A percentile compares a stretch with the other conserved stretches of the same genome.
Conservation (phyloP, 2,329 filamentous ascomycete species). For the Cytospora chrysosperma region DNA sequence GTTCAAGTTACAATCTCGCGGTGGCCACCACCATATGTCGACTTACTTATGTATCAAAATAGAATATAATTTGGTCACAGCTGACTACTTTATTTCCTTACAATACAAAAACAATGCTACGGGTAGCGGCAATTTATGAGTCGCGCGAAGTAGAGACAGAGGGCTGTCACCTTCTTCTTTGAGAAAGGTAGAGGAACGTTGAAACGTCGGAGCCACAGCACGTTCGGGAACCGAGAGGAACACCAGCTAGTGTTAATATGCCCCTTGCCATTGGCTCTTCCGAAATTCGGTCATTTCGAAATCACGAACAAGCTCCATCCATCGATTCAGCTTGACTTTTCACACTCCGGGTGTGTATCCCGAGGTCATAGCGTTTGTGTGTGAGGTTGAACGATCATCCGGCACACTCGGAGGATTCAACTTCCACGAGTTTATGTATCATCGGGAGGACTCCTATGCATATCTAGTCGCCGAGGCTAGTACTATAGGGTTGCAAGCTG, state of each 20-base stretch:
- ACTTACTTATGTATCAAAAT: no score
- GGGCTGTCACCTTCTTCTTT: constrained; percentile 9
- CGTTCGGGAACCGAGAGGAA: neutral
- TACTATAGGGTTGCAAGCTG: neutral
- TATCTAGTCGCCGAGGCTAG: neutral
- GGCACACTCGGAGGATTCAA: neutral
- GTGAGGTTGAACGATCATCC: neutral
- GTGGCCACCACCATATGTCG: no score
- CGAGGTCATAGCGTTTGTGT: neutral
- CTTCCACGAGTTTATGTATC: neutral
- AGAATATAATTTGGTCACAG: no score
- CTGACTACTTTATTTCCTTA: neutral
- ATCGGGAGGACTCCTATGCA: neutral
- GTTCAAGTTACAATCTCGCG: no score
- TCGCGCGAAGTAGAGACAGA: neutral
- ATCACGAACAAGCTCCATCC: neutral
- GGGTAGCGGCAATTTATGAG: neutral
- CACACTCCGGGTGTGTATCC: neutral
- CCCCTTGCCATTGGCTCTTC: neutral
- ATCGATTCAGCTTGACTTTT: neutral
- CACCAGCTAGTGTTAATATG: neutral
- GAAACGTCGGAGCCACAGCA: neutral
- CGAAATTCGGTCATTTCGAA: no score
- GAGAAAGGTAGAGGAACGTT: neutral
- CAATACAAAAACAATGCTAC: neutral